A percentile compares a stretch with the other conserved stretches of the same genome.
phyloP scores from a whole-genome alignment of 495 filamentous ascomycete genomes.

The Neohortaea acidophila region DNA sequence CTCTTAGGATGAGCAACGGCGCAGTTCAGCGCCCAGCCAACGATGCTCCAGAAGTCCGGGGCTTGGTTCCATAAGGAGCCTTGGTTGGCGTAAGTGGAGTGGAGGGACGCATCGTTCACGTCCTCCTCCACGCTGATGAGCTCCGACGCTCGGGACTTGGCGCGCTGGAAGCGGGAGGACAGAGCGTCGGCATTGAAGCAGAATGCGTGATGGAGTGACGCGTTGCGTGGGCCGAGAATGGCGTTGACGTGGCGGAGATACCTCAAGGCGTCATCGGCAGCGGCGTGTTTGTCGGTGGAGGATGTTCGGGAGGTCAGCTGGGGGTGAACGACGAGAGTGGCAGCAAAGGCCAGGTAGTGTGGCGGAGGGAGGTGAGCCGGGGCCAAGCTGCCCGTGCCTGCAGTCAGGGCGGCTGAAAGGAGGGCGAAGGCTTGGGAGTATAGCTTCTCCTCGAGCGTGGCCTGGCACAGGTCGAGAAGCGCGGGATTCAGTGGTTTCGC shows the following conservation, averaged over 20 bases:
- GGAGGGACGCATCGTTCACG: constrained; percentile 30
- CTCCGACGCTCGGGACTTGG: constrained; percentile 12
- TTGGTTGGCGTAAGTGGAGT: constrained; percentile 42
- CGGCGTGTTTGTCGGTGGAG: constrained; percentile 35
- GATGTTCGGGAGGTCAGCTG: constrained; percentile 45
- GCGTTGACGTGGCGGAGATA: constrained; percentile 43
- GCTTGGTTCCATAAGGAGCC: constrained; percentile 56
- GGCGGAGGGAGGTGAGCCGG: constrained; percentile 36
- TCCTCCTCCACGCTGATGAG: constrained; percentile 17
- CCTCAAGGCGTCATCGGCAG: constrained; percentile 38
- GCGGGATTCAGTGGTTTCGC: constrained; percentile 43
- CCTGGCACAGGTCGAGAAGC: constrained; percentile 47
- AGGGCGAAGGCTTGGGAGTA: constrained; percentile 55
- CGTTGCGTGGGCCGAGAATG: constrained; percentile 37
- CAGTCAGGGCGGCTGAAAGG: constrained; percentile 46
- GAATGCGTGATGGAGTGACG: constrained; percentile 39
- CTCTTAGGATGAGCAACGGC: constrained; percentile 50
- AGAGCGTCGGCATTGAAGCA: constrained; percentile 26
- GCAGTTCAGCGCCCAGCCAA: constrained; percentile 92
- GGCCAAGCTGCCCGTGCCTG: constrained; percentile 31
- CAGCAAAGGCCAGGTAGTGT: constrained; percentile 49
- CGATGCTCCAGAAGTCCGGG: constrained; percentile 74
- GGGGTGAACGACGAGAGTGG: constrained; percentile 57
- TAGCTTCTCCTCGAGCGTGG: constrained; percentile 63
- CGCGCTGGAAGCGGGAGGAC: background rate